Evolutionary conservation across 352 stramenopile genomes (phyloP), one percentile per base, ranked within the genome.

Genomic region (Globisporangium carolinianum): DNA sequence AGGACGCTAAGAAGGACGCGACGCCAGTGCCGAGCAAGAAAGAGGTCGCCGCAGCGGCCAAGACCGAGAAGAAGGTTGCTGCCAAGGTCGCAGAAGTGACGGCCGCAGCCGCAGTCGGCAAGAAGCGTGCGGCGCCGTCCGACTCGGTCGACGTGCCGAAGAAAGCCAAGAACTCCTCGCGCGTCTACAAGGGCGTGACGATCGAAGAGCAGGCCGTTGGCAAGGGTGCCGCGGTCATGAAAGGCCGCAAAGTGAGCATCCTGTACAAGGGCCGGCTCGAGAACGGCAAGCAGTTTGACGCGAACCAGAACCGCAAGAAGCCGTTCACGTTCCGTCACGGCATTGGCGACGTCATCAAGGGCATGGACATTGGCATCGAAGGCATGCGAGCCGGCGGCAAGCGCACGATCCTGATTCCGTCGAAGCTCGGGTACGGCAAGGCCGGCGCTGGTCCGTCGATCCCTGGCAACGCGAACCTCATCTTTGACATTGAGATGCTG

Each of bases 341-440:
- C 53, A 79, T 91, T 35, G 86, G 86, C 45, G 78, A 97, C 54
- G 94, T 98, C 37, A 98, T 98, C 71, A 95, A 97, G 66, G 94
- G 94, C 62, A 98, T 97, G 92, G 95, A 98, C 69, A 88, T 97
- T 61, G 86, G 94, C 46, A 96, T 99, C 14, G 79, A 92, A 50
- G 86, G 83, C 61, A 95, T 95, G 83, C 81, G 82, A 38, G 58
- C 84, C 1, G 86, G 86, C 37, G 86, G 84, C 62, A 95, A 99
- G 79, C 94, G 96, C 50, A 96, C 85, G 35, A 91, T 99, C 51
- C 74, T 77, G 12, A 98, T 98, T 56, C 93, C 94, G 35, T 79
- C 73, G 45, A 90, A 98, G 72, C 95, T 97, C 61, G 96, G 93
- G 51, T 99, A 99, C 66, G 96, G 96, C 58, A 73, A 73, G 24